Conservation (phyloP, 1,139 yeast genomes). For the Magnusiomyces paraingens region DNA sequence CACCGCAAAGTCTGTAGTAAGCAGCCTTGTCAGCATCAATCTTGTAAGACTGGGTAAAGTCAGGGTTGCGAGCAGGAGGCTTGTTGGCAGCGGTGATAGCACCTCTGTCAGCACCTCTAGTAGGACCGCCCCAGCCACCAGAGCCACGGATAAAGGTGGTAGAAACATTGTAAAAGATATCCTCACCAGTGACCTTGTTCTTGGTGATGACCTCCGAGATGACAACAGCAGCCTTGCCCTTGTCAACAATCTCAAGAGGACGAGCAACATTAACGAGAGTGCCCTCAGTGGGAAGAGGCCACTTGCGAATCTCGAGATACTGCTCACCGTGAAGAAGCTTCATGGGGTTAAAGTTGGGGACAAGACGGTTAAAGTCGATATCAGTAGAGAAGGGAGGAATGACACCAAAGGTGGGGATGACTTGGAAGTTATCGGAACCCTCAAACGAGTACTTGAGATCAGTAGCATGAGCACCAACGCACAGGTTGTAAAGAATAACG, state of each 20-base stretch:
- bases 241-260: constrained; percentile 74
- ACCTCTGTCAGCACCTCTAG: constrained; percentile 51
- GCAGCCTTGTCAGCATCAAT: constrained; percentile 81
- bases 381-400: constrained; percentile 61
- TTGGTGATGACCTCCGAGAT: constrained; percentile 68
- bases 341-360: constrained; percentile 79
- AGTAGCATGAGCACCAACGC: constrained; percentile 75
- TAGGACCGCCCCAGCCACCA: constrained; percentile 42
- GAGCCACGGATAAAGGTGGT: constrained; percentile 85
- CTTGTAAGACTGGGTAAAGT: constrained; percentile 51
- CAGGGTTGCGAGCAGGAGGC: constrained; percentile 64
- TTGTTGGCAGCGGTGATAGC: constrained; percentile 59
- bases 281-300: constrained; percentile 68
- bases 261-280: constrained; percentile 51
- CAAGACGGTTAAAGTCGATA: constrained; percentile 49
- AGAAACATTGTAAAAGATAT: constrained; percentile 73
- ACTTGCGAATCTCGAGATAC: constrained; percentile 69
- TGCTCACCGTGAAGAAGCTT: constrained; percentile 93
- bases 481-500: constrained; percentile 78
- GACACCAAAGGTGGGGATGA: constrained; percentile 89
- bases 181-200: constrained; percentile 64
- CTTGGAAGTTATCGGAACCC: constrained; percentile 70
- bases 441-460: constrained; percentile 82
- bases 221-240: constrained; percentile 82
- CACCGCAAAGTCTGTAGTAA: constrained; percentile 86